Conservation (phyloP, 1,284 basidiomycete species). For the Puccinia sorghi region DNA sequence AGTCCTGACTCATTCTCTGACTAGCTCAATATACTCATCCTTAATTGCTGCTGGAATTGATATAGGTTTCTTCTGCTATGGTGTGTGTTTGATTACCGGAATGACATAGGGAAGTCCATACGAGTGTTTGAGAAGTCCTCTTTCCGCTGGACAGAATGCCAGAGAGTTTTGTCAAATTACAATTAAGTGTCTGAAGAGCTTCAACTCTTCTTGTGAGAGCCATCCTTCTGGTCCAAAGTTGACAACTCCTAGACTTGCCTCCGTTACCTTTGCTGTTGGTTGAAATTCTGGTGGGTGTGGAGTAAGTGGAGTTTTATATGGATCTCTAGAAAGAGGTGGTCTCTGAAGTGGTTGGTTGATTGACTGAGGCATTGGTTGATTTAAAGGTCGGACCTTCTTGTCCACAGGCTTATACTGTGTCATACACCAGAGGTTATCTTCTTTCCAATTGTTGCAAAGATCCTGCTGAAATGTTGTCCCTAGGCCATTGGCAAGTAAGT, state of each 20-base stretch:
- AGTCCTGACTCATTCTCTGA: neutral
- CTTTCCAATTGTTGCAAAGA: neutral
- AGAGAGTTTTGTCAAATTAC: neutral
- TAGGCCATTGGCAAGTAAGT: neutral
- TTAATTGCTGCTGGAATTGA: neutral
- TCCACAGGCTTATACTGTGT: neutral
- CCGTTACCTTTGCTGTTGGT: conserved; percentile 1
- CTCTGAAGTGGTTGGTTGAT: conserved; percentile 5
- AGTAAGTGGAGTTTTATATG: neutral
- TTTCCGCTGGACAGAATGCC: neutral
- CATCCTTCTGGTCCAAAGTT: conserved; percentile 28
- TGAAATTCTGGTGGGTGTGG: neutral
- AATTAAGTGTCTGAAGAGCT: neutral
- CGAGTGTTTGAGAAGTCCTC: neutral
- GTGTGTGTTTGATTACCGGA: neutral
- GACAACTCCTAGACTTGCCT: neutral
- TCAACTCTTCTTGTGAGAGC: neutral
- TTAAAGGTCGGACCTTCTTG: neutral
- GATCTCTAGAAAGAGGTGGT: neutral
- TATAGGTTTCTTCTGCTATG: conserved; percentile 1
- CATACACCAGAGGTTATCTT: conserved; percentile 4
- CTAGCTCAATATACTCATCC: neutral
- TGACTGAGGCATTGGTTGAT: conserved; percentile 15
- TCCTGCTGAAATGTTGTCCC: neutral
- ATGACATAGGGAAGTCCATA: neutral